phyloP scores from a whole-genome alignment of 371 early-diverging fungal genomes.

The Basidiobolus meristosporus region DNA sequence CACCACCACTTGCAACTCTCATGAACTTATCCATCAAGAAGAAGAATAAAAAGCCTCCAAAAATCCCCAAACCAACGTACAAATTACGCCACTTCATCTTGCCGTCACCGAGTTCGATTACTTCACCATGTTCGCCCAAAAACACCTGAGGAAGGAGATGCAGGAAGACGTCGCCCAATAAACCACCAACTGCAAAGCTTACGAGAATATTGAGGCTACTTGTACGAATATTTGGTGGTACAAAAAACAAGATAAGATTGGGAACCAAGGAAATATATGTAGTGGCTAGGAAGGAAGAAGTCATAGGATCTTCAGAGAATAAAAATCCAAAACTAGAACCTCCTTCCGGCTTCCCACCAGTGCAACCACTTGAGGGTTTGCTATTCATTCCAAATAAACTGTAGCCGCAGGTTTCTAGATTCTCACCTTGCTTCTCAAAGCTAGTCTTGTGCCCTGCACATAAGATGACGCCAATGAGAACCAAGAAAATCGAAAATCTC shows the following conservation, averaged over 20 bases:
- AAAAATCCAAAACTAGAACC: too few species aligned
- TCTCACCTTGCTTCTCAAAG: too few species aligned
- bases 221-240: conserved; percentile 56
- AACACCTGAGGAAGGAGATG: conserved; percentile 71
- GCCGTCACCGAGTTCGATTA: conserved; percentile 3
- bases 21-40: neutral
- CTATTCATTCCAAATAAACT: too few species aligned
- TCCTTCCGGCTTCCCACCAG: too few species aligned
- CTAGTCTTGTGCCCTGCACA: too few species aligned
- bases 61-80: neutral
- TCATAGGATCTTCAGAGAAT: conserved; percentile 38
- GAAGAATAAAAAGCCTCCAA: neutral
- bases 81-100: too few species aligned
- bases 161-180: conserved; percentile 70
- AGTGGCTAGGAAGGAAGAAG: conserved; percentile 55
- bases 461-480: too few species aligned
- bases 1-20: neutral
- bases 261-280: conserved; percentile 71
- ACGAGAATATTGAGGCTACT: conserved; percentile 52
- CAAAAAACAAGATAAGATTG: conserved; percentile 58
- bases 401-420: too few species aligned
- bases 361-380: too few species aligned
- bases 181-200: conserved; percentile 68
- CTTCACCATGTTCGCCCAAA: conserved; percentile 23
- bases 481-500: too few species aligned